phyloP scores from a whole-genome alignment of 2,329 filamentous ascomycete species.

The Aspergillus thermomutatus region DNA sequence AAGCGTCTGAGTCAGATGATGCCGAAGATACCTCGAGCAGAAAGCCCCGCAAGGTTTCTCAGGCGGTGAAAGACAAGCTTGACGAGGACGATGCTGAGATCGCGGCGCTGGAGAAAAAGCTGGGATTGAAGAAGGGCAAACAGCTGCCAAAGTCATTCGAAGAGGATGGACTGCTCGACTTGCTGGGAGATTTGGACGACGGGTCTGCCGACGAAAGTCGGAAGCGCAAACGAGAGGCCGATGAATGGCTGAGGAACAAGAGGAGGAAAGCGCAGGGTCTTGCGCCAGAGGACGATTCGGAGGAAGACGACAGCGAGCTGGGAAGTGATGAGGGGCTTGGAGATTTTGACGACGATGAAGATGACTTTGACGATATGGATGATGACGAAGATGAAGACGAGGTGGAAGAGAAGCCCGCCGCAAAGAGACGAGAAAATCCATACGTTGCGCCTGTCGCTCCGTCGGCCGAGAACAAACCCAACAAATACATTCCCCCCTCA shows the following conservation, averaged over 20 bases:
- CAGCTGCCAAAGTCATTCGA: conserved; percentile 68
- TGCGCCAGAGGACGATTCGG: conserved; percentile 21
- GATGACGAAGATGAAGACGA: conserved; percentile 29
- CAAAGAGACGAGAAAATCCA: conserved; percentile 71
- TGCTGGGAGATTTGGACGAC: conserved; percentile 67
- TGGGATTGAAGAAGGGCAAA: conserved; percentile 78
- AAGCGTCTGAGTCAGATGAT: conserved; percentile 26
- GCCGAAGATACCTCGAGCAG: conserved; percentile 21
- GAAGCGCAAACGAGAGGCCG: conserved; percentile 61
- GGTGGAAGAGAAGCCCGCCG: conserved; percentile 39
- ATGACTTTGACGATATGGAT: conserved; percentile 22
- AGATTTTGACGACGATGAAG: conserved; percentile 24
- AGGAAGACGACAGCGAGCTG: conserved; percentile 25
- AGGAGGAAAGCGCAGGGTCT: conserved; percentile 49
- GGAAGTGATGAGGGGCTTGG: conserved; percentile 30
- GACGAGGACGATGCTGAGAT: conserved; percentile 86
- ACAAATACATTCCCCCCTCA: conserved; percentile 83
- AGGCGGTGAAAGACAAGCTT: conserved; percentile 59
- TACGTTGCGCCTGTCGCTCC: conserved; percentile 69
- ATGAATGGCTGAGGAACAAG: conserved; percentile 59
- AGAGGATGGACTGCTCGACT: conserved; percentile 77
- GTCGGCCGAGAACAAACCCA: conserved; percentile 49
- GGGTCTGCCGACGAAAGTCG: conserved; percentile 49
- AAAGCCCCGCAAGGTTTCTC: conserved; percentile 25
- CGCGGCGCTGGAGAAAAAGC: conserved; percentile 76